Evolutionary conservation across 2,329 filamentous ascomycete species (phyloP).

Genomic region (Colletotrichum sp.): DNA sequence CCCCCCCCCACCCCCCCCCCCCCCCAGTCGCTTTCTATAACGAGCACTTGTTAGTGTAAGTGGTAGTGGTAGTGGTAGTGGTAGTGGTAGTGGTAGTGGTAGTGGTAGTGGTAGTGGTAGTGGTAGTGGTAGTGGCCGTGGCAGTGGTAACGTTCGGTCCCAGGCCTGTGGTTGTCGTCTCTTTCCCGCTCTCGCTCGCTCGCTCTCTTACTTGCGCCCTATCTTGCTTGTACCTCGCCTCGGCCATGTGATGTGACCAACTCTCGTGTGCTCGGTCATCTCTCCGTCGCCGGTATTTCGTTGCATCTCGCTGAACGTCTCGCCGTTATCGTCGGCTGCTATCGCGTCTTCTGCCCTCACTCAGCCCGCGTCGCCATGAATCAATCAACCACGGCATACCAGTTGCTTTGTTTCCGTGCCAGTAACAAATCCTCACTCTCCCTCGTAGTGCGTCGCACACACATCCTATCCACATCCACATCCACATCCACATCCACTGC

Average conservation of each 20-base stretch:
- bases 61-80: too few species aligned
- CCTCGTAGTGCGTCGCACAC: neutral
- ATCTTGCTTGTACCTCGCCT: neutral
- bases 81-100: too few species aligned
- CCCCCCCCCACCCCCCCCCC: too few species aligned
- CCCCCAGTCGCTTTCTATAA: too few species aligned
- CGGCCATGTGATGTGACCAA: neutral
- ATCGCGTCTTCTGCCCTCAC: neutral
- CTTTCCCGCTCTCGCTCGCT: neutral
- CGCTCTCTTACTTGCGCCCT: neutral
- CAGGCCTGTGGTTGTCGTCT: neutral
- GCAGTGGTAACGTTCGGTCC: neutral
- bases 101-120: too few species aligned
- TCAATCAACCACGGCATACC: neutral
- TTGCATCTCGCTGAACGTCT: neutral
- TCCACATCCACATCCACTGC: neutral
- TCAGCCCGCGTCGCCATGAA: neutral
- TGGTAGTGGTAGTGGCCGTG: too few species aligned
- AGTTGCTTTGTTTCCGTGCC: neutral
- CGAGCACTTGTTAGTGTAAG: too few species aligned
- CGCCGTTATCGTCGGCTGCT: neutral
- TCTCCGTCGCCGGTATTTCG: neutral
- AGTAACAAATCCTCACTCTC: neutral
- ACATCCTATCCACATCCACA: neutral
- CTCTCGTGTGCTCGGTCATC: neutral